These are phyloP conservation scores for Lotus japonicus DNA, from an alignment of 306 rosid genomes.

Conservation along the genomic window DNA sequence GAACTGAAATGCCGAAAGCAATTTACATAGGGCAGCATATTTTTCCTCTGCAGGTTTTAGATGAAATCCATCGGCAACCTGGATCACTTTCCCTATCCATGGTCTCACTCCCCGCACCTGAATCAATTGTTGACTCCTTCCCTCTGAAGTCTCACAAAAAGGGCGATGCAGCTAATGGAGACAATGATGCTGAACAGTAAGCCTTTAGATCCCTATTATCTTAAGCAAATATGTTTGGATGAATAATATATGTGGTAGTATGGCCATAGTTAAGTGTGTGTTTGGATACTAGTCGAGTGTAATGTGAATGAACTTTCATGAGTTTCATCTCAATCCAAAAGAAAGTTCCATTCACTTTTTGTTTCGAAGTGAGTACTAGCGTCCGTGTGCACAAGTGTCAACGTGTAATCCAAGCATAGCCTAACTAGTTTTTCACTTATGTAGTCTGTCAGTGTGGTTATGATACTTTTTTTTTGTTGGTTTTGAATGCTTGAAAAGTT, in stretches of 20 bases:
- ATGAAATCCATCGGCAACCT: slow-evolving; percentile 94
- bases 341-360: too few relatives aligned
- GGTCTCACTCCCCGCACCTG: slow-evolving; percentile 95
- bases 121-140: slow-evolving; percentile 75
- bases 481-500: neutral
- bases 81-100: slow-evolving; percentile 68
- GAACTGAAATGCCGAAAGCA: slow-evolving; percentile 9
- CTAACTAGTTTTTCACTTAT: neutral
- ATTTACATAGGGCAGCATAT: slow-evolving; percentile 9
- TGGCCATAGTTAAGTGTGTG: neutral
- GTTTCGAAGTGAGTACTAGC: too few relatives aligned
- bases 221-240: neutral
- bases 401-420: too few relatives aligned
- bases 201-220: slow-evolving; percentile 17
- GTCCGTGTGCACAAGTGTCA: too few relatives aligned
- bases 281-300: too few relatives aligned
- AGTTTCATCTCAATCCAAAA: too few relatives aligned
- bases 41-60: slow-evolving; percentile 62
- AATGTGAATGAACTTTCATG: too few relatives aligned
- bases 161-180: slow-evolving; percentile 37
- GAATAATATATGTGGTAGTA: neutral
- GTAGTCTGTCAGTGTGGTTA: neutral
- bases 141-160: slow-evolving; percentile 72
- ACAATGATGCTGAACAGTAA: slow-evolving; percentile 67
- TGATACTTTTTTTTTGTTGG: neutral